A percentile compares a stretch with the other conserved stretches of the same genome.
Conservation (phyloP, 2,329 filamentous ascomycete species). For the Cladosporium sp. region DNA sequence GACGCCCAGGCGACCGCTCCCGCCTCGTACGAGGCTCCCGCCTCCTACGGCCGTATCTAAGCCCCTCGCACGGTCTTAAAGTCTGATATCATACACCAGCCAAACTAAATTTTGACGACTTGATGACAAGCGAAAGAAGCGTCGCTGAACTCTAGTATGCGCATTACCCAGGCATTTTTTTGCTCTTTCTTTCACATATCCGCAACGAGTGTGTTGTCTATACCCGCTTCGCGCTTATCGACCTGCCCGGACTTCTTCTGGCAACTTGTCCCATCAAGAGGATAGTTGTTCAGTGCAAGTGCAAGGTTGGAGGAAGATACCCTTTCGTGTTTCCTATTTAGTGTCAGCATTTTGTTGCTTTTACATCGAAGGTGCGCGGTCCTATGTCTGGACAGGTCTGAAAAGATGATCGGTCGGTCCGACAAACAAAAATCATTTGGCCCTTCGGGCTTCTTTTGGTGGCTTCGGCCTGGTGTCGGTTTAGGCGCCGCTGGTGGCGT, state of each 20-base stretch:
- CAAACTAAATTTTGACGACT: slow-evolving; percentile 9
- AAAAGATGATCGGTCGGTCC: neutral
- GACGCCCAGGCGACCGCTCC: neutral
- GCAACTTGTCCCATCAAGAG: neutral
- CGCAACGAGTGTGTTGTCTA: slow-evolving; percentile 2
- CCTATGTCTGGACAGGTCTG: neutral
- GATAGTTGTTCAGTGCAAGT: neutral
- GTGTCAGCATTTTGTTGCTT: neutral
- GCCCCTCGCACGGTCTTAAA: neutral
- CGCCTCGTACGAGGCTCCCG: slow-evolving; percentile 3
- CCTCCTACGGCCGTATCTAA: slow-evolving; percentile 3
- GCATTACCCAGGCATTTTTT: slow-evolving; percentile 4
- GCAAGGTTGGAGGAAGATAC: neutral
- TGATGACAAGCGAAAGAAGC: slow-evolving; percentile 12
- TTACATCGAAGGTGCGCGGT: neutral
- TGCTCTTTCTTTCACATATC: neutral
- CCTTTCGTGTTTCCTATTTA: slow-evolving; percentile 7
- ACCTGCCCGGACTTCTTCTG: neutral
- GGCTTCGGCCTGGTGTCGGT: neutral
- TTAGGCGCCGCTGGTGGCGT: no score
- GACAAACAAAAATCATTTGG: neutral
- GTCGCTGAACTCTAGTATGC: slow-evolving; percentile 11
- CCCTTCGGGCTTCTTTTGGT: neutral
- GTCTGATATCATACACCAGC: slow-evolving; percentile 11
- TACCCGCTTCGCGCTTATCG: slow-evolving; percentile 1